phyloP scores from a whole-genome alignment of 2,329 filamentous ascomycete genomes.

The Coniochaeta ligniaria region DNA sequence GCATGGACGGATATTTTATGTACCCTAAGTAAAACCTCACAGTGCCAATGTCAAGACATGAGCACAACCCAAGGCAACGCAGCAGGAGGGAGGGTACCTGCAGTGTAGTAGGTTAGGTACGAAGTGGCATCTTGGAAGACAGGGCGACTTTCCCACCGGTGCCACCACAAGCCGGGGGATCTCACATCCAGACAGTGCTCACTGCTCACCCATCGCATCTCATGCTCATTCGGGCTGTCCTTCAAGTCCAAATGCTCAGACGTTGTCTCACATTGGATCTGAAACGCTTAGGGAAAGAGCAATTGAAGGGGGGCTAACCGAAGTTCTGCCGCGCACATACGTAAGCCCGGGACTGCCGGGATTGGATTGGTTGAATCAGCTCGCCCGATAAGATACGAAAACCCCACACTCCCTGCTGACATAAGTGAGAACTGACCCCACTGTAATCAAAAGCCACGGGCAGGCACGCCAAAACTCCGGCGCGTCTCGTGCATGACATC shows the following conservation, averaged over 20 bases:
- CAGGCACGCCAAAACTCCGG: neutral
- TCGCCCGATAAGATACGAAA: neutral
- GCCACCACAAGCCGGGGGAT: too few species aligned
- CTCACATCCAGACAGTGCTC: neutral
- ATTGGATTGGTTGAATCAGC: neutral
- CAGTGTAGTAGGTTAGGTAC: neutral
- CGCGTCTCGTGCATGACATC: neutral
- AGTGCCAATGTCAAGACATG: neutral
- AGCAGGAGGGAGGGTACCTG: neutral
- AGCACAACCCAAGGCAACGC: neutral
- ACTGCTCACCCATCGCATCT: neutral
- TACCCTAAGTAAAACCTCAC: too few species aligned
- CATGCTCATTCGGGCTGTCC: neutral
- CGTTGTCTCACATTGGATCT: neutral
- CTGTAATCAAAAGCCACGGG: neutral
- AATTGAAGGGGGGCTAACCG: neutral
- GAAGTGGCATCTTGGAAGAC: neutral
- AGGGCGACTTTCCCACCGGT: neutral
- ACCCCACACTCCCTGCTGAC: neutral
- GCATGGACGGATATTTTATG: too few species aligned
- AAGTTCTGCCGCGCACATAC: neutral
- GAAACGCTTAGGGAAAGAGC: neutral
- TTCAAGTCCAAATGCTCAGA: neutral
- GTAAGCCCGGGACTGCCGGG: neutral
- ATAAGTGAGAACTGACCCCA: neutral